A percentile compares a stretch with the other conserved stretches of the same genome.
Conservation (phyloP, 768 basidiomycete genomes). For the Cystofilobasidium bisporidii region DNA sequence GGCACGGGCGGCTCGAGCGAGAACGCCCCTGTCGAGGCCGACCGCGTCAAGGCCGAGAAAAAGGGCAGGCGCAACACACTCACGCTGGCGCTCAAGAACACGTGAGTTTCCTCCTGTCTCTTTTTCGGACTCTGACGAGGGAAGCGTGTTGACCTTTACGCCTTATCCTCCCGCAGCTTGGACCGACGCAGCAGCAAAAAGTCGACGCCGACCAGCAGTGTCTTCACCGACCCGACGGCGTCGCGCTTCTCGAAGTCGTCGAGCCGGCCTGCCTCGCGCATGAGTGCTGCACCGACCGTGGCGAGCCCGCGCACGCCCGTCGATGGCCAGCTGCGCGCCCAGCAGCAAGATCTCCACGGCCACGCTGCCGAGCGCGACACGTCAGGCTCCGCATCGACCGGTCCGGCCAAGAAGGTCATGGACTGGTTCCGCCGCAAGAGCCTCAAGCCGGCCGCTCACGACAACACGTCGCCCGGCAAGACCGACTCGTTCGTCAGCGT, state of each 20-base stretch:
- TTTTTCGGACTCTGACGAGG: neutral
- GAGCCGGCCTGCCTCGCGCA: neutral
- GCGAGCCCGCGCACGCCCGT: neutral
- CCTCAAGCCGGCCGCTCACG: constrained; percentile 22
- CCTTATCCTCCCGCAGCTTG: neutral
- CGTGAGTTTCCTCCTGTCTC: constrained; percentile 31
- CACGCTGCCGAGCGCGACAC: neutral
- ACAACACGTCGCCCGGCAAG: constrained; percentile 3
- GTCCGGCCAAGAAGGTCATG: constrained; percentile 81
- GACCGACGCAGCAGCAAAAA: constrained; percentile 20
- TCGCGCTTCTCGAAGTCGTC: neutral
- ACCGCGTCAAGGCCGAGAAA: constrained; percentile 43
- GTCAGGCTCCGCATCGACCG: constrained; percentile 34
- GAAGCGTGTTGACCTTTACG: neutral
- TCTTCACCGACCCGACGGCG: constrained; percentile 11
- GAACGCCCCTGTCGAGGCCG: neutral
- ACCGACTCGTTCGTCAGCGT: constrained; percentile 21
- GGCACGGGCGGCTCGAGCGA: neutral
- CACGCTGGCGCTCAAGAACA: constrained; percentile 70
- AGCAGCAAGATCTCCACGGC: neutral
- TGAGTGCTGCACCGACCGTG: neutral
- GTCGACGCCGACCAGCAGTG: constrained; percentile 20
- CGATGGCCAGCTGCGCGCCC: neutral
- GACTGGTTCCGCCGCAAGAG: constrained; percentile 73
- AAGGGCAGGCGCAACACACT: constrained; percentile 58